Evolutionary conservation across 2,329 filamentous ascomycete species (phyloP).

Genomic region (Corniculantispora saksenae): DNA sequence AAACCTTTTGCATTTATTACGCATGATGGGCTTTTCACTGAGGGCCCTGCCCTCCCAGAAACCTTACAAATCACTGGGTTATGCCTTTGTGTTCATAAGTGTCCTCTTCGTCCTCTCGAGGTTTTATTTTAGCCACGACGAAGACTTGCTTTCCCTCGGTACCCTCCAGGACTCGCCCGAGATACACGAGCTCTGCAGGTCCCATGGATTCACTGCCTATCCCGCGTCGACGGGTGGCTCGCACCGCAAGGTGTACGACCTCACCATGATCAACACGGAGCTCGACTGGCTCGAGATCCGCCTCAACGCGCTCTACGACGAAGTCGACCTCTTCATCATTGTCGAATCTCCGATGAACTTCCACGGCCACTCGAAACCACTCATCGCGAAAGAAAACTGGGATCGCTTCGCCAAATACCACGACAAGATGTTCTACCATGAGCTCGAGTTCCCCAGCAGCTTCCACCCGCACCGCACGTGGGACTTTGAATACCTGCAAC

Average conservation of each 20-base stretch:
- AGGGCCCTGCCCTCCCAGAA: slow-evolving; percentile 1
- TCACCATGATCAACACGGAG: slow-evolving; percentile 64
- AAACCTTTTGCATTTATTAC: no score
- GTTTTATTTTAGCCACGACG: background rate
- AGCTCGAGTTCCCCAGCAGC: slow-evolving; percentile 47
- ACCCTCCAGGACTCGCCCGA: slow-evolving; percentile 12
- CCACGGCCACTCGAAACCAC: slow-evolving; percentile 55
- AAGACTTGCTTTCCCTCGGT: slow-evolving; percentile 12
- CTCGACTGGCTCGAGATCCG: slow-evolving; percentile 67
- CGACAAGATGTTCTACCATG: slow-evolving; percentile 62
- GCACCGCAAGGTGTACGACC: slow-evolving; percentile 45
- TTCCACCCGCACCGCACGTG: slow-evolving; percentile 43
- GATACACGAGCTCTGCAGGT: slow-evolving; percentile 28
- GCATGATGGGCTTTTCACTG: slow-evolving; percentile 1
- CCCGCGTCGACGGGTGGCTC: slow-evolving; percentile 26
- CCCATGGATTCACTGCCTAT: slow-evolving; percentile 35
- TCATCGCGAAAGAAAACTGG: slow-evolving; percentile 55
- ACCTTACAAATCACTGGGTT: background rate
- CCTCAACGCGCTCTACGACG: slow-evolving; percentile 55
- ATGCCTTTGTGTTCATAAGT: background rate
- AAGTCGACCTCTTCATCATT: slow-evolving; percentile 66
- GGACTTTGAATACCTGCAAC: slow-evolving; percentile 53
- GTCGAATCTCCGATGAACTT: slow-evolving; percentile 63
- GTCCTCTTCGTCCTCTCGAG: slow-evolving; percentile 8
- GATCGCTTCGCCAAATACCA: slow-evolving; percentile 52